phyloP scores from a whole-genome alignment of 331 rosid species.

The Quercus phellos region DNA sequence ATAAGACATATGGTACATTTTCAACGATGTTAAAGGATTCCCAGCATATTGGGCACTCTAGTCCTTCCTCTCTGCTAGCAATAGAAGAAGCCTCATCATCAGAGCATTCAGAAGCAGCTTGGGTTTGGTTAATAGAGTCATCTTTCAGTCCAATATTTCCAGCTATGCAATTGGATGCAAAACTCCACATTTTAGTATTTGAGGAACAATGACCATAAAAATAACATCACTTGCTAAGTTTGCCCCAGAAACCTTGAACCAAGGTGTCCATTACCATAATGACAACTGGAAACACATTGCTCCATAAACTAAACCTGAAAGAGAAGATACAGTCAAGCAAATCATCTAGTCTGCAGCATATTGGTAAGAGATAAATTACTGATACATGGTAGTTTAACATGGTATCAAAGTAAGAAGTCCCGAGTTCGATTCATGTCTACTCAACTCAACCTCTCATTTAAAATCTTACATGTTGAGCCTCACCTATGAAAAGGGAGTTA shows the following conservation, averaged over 20 bases:
- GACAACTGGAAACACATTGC: background rate
- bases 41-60: conserved; percentile 96
- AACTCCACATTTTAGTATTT: conserved; percentile 72
- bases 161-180: conserved; percentile 73
- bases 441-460: too few species aligned
- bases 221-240: conserved; percentile 25
- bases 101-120: conserved; percentile 64
- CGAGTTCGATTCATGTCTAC: too few species aligned
- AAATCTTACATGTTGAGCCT: too few species aligned
- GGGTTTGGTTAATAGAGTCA: conserved; percentile 43
- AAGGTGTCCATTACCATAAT: background rate
- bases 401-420: too few species aligned
- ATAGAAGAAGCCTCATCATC: conserved; percentile 81
- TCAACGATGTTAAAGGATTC: conserved; percentile 94
- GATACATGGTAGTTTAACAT: too few species aligned
- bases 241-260: background rate
- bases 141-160: conserved; percentile 57
- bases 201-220: conserved; percentile 25
- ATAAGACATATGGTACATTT: conserved; percentile 90
- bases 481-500: too few species aligned
- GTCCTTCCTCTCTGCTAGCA: conserved; percentile 80
- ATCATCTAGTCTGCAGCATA: background rate
- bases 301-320: background rate
- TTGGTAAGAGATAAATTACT: background rate
- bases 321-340: background rate